phyloP scores from a whole-genome alignment of 192 early-diverging fungal species.

The Backusella tuberculispora region DNA sequence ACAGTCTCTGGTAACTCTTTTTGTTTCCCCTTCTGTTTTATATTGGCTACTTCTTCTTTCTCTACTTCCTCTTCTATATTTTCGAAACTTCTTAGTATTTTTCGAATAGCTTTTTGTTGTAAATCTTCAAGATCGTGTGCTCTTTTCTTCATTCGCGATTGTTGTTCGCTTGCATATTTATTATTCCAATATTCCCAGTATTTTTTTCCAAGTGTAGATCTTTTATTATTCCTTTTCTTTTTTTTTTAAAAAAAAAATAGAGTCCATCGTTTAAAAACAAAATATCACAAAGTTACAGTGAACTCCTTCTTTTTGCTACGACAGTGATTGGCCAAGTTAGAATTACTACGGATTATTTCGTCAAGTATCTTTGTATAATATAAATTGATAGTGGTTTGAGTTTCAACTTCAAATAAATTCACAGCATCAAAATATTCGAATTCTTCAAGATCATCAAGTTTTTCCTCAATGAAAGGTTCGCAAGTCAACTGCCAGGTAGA shows the following conservation, averaged over 20 bases:
- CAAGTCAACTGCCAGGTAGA: not conserved
- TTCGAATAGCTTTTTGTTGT: not conserved
- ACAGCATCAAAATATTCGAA: not conserved
- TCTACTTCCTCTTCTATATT: not conserved
- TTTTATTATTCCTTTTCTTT: constrained; percentile 9
- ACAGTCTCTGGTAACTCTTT: not conserved
- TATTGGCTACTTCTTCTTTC: not conserved
- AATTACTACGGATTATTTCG: not conserved
- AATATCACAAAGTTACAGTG: not conserved
- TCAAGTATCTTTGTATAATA: not conserved
- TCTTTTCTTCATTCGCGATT: constrained; percentile 1
- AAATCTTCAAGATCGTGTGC: not conserved
- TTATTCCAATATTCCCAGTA: not conserved
- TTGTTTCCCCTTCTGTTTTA: not conserved
- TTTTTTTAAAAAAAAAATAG: not conserved
- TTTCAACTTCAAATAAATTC: not conserved
- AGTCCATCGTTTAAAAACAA: not conserved
- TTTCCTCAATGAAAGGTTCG: not conserved
- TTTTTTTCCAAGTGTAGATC: not conserved
- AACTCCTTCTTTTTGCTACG: not conserved
- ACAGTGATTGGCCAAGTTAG: not conserved
- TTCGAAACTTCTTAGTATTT: not conserved
- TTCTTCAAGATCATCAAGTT: constrained; percentile 3
- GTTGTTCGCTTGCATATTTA: not conserved
- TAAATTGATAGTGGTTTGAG: not conserved